Conservation (phyloP, 1,139 yeast genomes). For the Saccharomyces hybrid region DNA sequence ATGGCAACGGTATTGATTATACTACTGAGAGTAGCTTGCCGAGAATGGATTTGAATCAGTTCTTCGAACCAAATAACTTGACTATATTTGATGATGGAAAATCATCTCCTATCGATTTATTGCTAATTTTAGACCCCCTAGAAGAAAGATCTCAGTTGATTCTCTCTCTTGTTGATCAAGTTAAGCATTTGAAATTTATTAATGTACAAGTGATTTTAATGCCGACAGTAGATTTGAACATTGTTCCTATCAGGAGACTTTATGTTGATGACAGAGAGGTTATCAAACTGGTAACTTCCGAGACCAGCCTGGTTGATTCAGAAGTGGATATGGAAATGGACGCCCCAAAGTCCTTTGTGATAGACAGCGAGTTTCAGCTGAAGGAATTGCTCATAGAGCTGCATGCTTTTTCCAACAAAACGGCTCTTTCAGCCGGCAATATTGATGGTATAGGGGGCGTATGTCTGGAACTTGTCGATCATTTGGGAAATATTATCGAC, state of each 20-base stretch:
- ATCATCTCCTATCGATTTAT: slow-evolving; percentile 40
- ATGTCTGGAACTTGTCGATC: slow-evolving; percentile 20
- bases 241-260: slow-evolving; percentile 49
- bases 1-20: slow-evolving; percentile 30
- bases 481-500: slow-evolving; percentile 11
- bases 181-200: slow-evolving; percentile 39
- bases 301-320: not conserved
- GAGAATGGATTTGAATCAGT: slow-evolving; percentile 38
- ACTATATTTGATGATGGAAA: slow-evolving; percentile 29
- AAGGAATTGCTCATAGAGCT: slow-evolving; percentile 61
- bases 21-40: slow-evolving; percentile 27
- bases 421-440: slow-evolving; percentile 16
- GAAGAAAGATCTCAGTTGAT: slow-evolving; percentile 60
- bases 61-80: slow-evolving; percentile 29
- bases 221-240: slow-evolving; percentile 42
- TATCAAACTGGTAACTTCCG: not conserved
- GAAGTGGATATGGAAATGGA: slow-evolving; percentile 42
- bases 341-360: slow-evolving; percentile 39
- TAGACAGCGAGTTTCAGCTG: slow-evolving; percentile 28
- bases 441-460: slow-evolving; percentile 25
- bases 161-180: slow-evolving; percentile 42
- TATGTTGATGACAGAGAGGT: slow-evolving; percentile 32
- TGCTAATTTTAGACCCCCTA: slow-evolving; percentile 64
- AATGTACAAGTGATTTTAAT: slow-evolving; percentile 50
- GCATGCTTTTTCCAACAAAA: slow-evolving; percentile 37